Percentiles rank a stretch among this genome's conserved stretches.
Conservation (phyloP, 495 filamentous ascomycete genomes). For the Penicillium egyptiacum region DNA sequence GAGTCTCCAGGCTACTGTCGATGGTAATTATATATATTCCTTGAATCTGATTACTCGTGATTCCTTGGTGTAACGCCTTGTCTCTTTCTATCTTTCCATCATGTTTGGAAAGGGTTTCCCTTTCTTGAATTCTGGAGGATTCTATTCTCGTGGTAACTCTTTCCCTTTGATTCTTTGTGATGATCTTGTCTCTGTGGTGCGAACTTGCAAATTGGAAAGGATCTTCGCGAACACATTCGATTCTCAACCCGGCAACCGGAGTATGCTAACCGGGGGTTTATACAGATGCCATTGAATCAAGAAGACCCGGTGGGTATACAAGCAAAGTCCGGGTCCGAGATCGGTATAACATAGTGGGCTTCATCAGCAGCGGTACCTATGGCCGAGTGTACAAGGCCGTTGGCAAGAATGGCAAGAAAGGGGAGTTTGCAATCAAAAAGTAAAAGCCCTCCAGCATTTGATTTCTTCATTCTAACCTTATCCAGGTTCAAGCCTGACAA, state of each 20-base stretch:
- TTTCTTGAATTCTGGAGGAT: conserved; percentile 46
- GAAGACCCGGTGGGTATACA: conserved; percentile 60
- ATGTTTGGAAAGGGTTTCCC: conserved; percentile 48
- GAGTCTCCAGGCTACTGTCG: conserved; percentile 73
- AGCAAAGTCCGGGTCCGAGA: conserved; percentile 88
- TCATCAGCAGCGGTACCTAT: conserved; percentile 99
- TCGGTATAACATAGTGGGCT: conserved; percentile 92
- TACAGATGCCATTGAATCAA: conserved; percentile 41
- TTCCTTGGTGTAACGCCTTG: neutral
- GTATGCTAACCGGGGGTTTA: conserved; percentile 10
- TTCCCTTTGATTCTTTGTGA: conserved; percentile 24
- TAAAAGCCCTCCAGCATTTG: conserved; percentile 24
- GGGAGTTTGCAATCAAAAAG: conserved; percentile 97
- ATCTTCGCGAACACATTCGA: neutral
- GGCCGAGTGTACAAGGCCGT: conserved; percentile 95
- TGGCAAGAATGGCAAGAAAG: conserved; percentile 69
- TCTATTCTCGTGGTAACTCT: conserved; percentile 52
- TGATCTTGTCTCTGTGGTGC: conserved; percentile 15
- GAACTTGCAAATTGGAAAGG: conserved; percentile 20
- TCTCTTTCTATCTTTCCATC: conserved; percentile 29
- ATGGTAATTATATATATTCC: conserved; percentile 59
- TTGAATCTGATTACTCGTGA: conserved; percentile 17
- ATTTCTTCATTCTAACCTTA: conserved; percentile 21
- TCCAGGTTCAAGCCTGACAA: conserved; percentile 96
- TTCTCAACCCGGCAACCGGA: conserved; percentile 15